Evolutionary conservation across 2,329 filamentous ascomycete genomes (phyloP), one percentile per base, ranked within the genome.

Genomic region (Thielaviopsis musarum): DNA sequence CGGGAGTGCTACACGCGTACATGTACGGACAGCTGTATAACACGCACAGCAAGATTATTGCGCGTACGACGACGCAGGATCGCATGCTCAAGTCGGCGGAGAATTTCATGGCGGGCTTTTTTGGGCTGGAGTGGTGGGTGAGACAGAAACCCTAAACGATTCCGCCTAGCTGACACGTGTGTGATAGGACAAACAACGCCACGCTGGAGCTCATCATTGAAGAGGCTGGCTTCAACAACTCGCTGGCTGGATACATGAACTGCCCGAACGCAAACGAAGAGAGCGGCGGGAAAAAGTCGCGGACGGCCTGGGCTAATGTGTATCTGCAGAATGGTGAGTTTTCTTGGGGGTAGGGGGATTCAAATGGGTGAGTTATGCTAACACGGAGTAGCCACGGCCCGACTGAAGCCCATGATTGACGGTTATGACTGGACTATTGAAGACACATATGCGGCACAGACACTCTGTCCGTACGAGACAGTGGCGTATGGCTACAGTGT

Each of bases 61-160:
- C 82, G 17, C 77, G 86, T 28, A 88, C 85, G 1, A 88, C 85
- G 73, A 87, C 85, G 1, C 84, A 90, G 67, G 82, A 87, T 66
- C 81, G 87, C 24, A 90, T 90, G 86, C 73, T 85, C 22, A 83
- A 89, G 68, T 84, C 79, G 48, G 85, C 85, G 2, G 85, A 90
- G 69, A 85, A 90, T 69, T 90, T 88, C 70, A 72, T 89, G 67
- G 83, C 85, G 5, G 87, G 87, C 0, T 90, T 90, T 72, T 90
- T 90, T 66, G 86, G 86, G 0, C 75, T 88, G 0, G 79, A 84
- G 54, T 90, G 85, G 75, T 76, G 65, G 34, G 70, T 34, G 30
- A 34, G 4, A 34, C 30, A 2, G 30, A 34, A 5, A 12, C 10
- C 30, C 6, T 2, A 34, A 3, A 34, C 6, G 30, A 34, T 34